Conservation (phyloP, 164 flowering plant genomes). For the Sextonia rubra region DNA sequence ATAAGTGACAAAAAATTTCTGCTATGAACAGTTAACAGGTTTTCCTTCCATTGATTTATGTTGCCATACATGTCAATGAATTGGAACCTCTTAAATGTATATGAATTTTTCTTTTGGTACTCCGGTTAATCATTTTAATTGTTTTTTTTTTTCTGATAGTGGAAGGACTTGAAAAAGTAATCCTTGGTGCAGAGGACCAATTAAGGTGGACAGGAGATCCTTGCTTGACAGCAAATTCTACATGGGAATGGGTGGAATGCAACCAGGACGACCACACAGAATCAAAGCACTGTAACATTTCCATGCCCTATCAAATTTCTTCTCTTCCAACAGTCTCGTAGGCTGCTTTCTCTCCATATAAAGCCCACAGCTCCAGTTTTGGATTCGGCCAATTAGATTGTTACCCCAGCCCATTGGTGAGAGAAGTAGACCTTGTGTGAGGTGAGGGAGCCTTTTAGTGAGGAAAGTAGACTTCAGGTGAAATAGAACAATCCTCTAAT, state of each 20-base stretch:
- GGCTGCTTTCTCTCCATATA: too few relatives aligned
- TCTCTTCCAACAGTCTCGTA: too few relatives aligned
- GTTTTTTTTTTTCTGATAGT: background rate
- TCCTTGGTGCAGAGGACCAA: background rate
- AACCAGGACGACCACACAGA: background rate
- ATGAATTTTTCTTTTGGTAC: background rate
- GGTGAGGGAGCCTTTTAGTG: too few relatives aligned
- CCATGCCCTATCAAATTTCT: too few relatives aligned
- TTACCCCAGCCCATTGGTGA: too few relatives aligned
- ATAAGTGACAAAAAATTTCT: background rate
- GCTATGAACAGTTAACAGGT: background rate
- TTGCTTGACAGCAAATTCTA: conserved; percentile 7
- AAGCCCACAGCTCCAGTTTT: too few relatives aligned
- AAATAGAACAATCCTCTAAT: too few relatives aligned
- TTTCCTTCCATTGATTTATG: background rate
- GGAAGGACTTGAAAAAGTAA: conserved; percentile 3
- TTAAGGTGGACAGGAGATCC: conserved; percentile 11
- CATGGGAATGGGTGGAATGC: conserved; percentile 10
- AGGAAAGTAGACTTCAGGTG: too few relatives aligned
- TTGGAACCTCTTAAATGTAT: background rate
- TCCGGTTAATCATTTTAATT: background rate
- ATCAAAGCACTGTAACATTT: conserved; percentile 1
- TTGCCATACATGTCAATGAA: background rate
- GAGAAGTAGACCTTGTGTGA: too few relatives aligned
- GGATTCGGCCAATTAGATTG: too few relatives aligned